Conservation (phyloP, 768 basidiomycete genomes). For the Suillus bovinus region DNA sequence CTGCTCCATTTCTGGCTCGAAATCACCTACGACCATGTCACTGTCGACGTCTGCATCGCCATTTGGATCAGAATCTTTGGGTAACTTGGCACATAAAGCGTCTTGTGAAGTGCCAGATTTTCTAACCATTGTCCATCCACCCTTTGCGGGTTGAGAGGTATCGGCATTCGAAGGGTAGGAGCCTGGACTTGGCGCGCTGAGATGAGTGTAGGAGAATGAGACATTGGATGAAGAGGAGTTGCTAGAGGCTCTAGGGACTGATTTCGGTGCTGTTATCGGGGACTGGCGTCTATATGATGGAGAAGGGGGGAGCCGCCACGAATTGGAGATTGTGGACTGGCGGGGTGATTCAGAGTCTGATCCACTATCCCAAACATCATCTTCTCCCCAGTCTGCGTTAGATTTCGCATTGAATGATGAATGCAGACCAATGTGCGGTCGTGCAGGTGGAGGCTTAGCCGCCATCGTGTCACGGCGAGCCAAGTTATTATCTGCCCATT, state of each 20-base stretch:
- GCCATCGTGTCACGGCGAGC: constrained; percentile 36
- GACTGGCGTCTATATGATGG: constrained; percentile 28
- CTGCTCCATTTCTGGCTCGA: constrained; percentile 56
- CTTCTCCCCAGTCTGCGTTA: constrained; percentile 73
- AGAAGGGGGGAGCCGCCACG: constrained; percentile 39
- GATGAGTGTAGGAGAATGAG: constrained; percentile 80
- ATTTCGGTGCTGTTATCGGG: constrained; percentile 48
- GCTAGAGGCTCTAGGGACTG: constrained; percentile 48
- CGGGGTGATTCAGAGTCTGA: constrained; percentile 76
- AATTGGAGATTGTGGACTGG: constrained; percentile 49
- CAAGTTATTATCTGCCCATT: constrained; percentile 8
- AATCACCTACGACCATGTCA: constrained; percentile 76
- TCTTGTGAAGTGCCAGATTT: constrained; percentile 35
- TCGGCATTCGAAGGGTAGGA: constrained; percentile 68
- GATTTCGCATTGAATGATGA: constrained; percentile 45
- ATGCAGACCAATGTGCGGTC: constrained; percentile 70
- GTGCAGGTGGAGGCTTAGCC: constrained; percentile 69
- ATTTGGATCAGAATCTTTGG: constrained; percentile 25
- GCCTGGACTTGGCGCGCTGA: constrained; percentile 70
- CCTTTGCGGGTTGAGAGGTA: constrained; percentile 42
- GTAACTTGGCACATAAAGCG: constrained; percentile 25
- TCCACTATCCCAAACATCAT: constrained; percentile 84
- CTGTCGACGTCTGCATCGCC: constrained; percentile 69
- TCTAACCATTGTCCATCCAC: constrained; percentile 80
- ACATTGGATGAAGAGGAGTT: constrained; percentile 67